phyloP scores from a whole-genome alignment of 768 basidiomycete genomes.

The Sarcomyxa edulis region DNA sequence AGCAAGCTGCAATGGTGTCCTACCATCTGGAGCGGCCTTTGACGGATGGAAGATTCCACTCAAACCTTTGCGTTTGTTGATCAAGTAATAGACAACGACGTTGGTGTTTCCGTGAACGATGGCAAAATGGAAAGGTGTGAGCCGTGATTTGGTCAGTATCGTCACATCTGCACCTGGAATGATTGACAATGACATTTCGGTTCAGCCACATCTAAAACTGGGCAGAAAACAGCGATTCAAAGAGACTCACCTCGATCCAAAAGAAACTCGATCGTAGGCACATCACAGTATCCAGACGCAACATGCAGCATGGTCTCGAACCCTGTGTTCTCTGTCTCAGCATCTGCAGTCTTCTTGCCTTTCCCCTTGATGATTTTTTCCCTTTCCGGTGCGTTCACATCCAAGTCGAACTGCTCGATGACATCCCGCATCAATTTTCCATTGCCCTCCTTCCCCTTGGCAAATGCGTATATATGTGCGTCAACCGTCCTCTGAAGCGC shows the following conservation, averaged over 20 bases:
- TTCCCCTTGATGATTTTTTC: slow-evolving; percentile 16
- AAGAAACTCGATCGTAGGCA: slow-evolving; percentile 24
- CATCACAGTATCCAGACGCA: slow-evolving; percentile 27
- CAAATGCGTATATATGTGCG: slow-evolving; percentile 22
- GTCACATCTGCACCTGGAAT: slow-evolving; percentile 24
- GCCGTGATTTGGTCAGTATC: slow-evolving; percentile 22
- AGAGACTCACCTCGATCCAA: slow-evolving; percentile 25
- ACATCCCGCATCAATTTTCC: slow-evolving; percentile 17
- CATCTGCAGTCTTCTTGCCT: slow-evolving; percentile 12
- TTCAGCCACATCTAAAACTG: no score
- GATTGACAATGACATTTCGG: slow-evolving; percentile 1
- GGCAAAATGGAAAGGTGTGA: slow-evolving; percentile 30
- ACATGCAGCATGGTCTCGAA: slow-evolving; percentile 30
- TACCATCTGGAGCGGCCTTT: slow-evolving; percentile 25
- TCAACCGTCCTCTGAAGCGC: slow-evolving; percentile 17
- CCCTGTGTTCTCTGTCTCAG: slow-evolving; percentile 14
- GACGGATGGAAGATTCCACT: slow-evolving; percentile 29
- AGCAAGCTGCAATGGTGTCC: slow-evolving; percentile 30
- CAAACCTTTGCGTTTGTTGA: slow-evolving; percentile 20
- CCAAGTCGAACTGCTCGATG: slow-evolving; percentile 23
- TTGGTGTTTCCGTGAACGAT: slow-evolving; percentile 26
- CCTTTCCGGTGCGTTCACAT: slow-evolving; percentile 26
- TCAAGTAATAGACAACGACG: slow-evolving; percentile 26
- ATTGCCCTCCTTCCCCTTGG: slow-evolving; percentile 17
- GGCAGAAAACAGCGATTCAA: not conserved